Evolutionary conservation across 495 filamentous ascomycete genomes (phyloP).

Genomic region (Podospora didyma): DNA sequence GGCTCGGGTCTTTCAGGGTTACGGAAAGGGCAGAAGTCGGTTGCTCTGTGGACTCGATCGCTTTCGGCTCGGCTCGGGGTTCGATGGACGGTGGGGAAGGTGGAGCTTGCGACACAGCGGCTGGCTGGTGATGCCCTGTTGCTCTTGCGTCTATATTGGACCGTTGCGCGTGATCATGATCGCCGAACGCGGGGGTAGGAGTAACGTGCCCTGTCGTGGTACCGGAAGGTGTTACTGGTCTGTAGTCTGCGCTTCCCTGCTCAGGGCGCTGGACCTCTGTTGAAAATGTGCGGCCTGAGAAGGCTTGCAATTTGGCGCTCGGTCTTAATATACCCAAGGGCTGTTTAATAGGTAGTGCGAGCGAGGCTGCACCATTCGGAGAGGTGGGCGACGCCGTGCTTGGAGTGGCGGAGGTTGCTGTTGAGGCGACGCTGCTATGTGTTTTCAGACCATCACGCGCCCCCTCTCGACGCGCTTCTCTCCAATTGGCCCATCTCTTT

Average conservation of each 20-base stretch:
- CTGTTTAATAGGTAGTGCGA: too few relatives aligned
- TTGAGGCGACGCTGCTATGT: neutral
- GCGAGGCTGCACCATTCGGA: too few relatives aligned
- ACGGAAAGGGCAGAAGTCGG: constrained; percentile 9
- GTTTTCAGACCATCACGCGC: neutral
- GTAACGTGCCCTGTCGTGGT: neutral
- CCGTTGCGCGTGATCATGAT: neutral
- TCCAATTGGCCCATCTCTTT: neutral
- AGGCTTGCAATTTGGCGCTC: neutral
- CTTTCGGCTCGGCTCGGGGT: constrained; percentile 2
- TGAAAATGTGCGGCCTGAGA: constrained; percentile 6
- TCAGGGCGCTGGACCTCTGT: constrained; percentile 5
- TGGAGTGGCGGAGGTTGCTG: neutral
- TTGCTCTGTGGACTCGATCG: constrained; percentile 8
- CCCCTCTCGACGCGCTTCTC: neutral
- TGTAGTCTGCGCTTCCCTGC: constrained; percentile 9
- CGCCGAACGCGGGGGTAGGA: constrained; percentile 1
- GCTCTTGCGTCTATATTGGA: constrained; percentile 1
- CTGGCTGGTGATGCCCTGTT: constrained; percentile 4
- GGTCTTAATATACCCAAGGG: too few relatives aligned
- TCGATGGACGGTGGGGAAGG: constrained; percentile 4
- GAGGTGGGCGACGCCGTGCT: neutral
- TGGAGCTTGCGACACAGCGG: too few relatives aligned
- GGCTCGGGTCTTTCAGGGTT: neutral
- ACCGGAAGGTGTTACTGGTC: constrained; percentile 1